Evolutionary conservation across 2,329 filamentous ascomycete species (phyloP), one percentile per base, ranked within the genome.

Genomic region (Dryadomyces quercus-mongolicae): DNA sequence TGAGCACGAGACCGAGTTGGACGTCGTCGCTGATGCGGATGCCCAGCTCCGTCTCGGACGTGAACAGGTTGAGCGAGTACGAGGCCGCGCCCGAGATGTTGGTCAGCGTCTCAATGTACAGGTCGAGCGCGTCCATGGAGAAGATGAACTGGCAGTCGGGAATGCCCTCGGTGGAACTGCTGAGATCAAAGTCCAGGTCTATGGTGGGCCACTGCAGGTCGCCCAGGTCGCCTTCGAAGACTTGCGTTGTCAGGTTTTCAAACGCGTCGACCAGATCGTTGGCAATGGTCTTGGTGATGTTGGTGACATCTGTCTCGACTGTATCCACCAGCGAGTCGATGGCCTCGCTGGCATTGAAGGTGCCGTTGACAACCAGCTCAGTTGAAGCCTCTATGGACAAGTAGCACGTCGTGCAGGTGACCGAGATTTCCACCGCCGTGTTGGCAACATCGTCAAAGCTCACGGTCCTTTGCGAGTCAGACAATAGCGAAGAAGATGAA

Each of bases 41-140:
- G 0, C 76, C 77, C 1, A 73, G 60, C 0, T 68, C 65, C 0
- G 69, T 71, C 9, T 73, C 64, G 1, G 74, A 76, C 0, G 68
- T 68, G 59, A 68, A 81, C 0, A 81, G 57, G 16, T 71, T 74
- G 16, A 81, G 59, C 0, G 67, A 73, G 58, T 80, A 78, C 0
- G 70, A 72, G 0, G 70, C 63, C 0, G 68, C 69, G 0, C 65
- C 67, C 0, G 68, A 65, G 0, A 81, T 58, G 0, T 66, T 64
- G 0, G 72, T 73, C 51, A 74, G 68, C 5, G 78, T 58, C 47
- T 71, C 60, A 57, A 79, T 66, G 60, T 78, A 81, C 1, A 81
- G 56, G 59, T 81, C 78, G 36, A 79, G 50, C 0, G 65, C 67
- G 53, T 78, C 74, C 56, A 82, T 76, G 25, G 70, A 64, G 48